phyloP scores from a whole-genome alignment of 2,329 filamentous ascomycete genomes.

The Microcyclospora pomicola region DNA sequence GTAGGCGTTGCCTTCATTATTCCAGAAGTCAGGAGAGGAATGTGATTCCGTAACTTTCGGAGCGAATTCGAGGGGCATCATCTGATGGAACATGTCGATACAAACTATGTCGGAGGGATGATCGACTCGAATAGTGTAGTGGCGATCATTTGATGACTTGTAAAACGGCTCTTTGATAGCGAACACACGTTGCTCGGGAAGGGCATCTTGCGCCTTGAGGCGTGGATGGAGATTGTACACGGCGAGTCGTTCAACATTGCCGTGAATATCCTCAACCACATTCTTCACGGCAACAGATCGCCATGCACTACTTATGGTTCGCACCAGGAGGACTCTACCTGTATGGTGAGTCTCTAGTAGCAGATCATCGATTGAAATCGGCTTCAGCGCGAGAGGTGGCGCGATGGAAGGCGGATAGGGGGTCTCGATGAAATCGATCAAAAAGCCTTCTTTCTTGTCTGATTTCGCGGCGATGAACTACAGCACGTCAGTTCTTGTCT shows the following conservation, averaged over 20 bases:
- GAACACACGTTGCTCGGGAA: conserved; percentile 8
- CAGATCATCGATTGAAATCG: conserved; percentile 10
- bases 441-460: background rate
- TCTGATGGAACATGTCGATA: conserved; percentile 3
- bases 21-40: conserved; percentile 4
- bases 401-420: conserved; percentile 11
- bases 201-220: conserved; percentile 1
- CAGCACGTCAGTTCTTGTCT: too few species aligned
- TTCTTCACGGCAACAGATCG: conserved; percentile 4
- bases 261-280: conserved; percentile 23
- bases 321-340: conserved; percentile 10
- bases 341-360: conserved; percentile 12
- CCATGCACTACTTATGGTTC: conserved; percentile 7
- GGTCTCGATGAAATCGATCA: conserved; percentile 4
- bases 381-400: conserved; percentile 6
- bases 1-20: conserved; percentile 11
- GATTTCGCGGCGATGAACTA: background rate
- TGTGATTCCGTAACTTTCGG: conserved; percentile 1
- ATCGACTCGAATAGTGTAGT: conserved; percentile 11
- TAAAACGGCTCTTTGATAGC: conserved; percentile 18
- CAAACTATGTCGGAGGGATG: conserved; percentile 16
- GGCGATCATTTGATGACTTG: conserved; percentile 7
- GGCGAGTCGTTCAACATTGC: conserved; percentile 21
- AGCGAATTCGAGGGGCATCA: conserved; percentile 4
- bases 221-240: conserved; percentile 8